These are phyloP conservation scores for Labyrinthula sp. DNA, from an alignment of 352 stramenopile genomes.

Conservation along the genomic window DNA sequence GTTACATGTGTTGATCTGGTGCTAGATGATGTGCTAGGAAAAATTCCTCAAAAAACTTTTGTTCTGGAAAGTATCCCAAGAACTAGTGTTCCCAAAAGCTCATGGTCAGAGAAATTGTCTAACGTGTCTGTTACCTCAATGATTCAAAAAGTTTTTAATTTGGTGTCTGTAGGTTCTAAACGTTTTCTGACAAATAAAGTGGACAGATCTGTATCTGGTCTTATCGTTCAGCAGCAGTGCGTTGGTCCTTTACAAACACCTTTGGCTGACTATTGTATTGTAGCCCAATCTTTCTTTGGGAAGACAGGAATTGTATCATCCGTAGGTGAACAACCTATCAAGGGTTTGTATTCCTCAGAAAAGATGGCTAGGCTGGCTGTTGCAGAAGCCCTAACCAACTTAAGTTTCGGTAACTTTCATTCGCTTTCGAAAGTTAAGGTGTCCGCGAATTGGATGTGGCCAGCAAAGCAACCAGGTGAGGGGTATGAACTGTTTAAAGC, in stretches of 20 bases:
- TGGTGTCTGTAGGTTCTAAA: conserved; percentile 90
- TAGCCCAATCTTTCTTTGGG: conserved; percentile 80
- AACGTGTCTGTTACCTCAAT: conserved; percentile 62
- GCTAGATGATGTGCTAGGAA: conserved; percentile 85
- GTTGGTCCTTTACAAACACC: conserved; percentile 87
- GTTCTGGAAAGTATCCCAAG: conserved; percentile 21
- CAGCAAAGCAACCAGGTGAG: conserved; percentile 91
- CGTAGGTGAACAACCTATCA: conserved; percentile 85
- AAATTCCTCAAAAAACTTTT: conserved; percentile 98
- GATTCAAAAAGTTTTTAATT: conserved; percentile 73
- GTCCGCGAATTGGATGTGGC: conserved; percentile 98
- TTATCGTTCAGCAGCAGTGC: conserved; percentile 94
- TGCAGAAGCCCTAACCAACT: conserved; percentile 90
- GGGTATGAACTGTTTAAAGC: conserved; percentile 93
- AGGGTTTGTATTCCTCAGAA: conserved; percentile 73
- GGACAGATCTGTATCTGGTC: conserved; percentile 85
- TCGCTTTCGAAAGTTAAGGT: conserved; percentile 87
- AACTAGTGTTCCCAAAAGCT: conserved; percentile 14
- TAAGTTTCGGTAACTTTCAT: conserved; percentile 83
- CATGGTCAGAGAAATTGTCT: no score
- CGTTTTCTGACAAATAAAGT: conserved; percentile 89
- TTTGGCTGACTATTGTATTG: conserved; percentile 83
- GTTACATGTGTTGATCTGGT: conserved; percentile 94
- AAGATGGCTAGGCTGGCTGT: conserved; percentile 86
- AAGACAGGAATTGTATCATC: conserved; percentile 79